Evolutionary conservation across 805 yeast species (phyloP), one percentile per base, ranked within the genome.

Genomic region (Saturnispora diversa): DNA sequence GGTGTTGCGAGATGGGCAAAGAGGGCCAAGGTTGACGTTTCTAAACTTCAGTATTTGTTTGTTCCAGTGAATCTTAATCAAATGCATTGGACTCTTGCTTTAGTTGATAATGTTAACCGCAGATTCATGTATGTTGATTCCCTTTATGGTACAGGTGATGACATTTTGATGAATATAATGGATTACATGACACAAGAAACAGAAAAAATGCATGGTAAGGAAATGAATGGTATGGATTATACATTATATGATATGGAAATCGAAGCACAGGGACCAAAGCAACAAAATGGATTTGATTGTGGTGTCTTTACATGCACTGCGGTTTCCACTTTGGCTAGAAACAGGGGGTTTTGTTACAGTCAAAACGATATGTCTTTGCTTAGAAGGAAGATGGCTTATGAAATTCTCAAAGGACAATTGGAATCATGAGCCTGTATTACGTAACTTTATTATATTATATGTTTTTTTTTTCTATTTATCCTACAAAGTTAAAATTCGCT

Each of bases 61-160:
- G 78, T 84, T 8, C 98, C 98, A 0, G 79, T 92, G n/a, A 92
- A 92, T 52, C 65, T 83, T 19, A 71, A 74, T 61, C 76, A 78
- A 42, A 74, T 88, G 1, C 98, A 92, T 60, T 92, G 98, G 98
- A 92, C 94, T 2, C 62, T 87, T 22, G 87, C 90, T 0, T 81
- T 80, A 29, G 69, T 90, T 17, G 80, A 92, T 58, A 74, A 86
- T 44, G 61, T 60, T 32, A 61, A 66, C 4, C 68, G 70, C 49
- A 65, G 72, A 31, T 77, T 90, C 40, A 64, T 71, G 13, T 90
- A 84, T 54, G 77, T 74, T 49, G 98, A 92, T 61, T 87, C 97
- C 0, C 62, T 92, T 41, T 59, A 69, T n/a, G 64, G 65, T 24
- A 70, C 74, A 2, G 72, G 72, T 20, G 49, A 50, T 3, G 55